A percentile compares a stretch with the other conserved stretches of the same genome.
Evolutionary conservation across 1,139 yeast species (phyloP).

Genomic region (Sugiyamaella sp.): DNA sequence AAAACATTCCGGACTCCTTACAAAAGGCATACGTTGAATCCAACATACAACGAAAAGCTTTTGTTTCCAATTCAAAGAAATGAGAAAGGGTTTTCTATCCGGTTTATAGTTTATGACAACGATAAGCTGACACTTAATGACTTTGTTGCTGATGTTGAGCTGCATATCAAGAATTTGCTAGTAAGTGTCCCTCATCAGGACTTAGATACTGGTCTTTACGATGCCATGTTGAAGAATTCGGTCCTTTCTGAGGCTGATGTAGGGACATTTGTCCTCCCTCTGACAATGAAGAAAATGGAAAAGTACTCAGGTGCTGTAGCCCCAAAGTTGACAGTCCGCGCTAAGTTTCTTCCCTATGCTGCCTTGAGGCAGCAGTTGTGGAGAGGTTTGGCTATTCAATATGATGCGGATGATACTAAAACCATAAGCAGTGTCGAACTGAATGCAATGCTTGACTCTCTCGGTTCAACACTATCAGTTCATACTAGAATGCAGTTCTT

Average conservation of each 20-base stretch:
- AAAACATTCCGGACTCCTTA: conserved; percentile 86
- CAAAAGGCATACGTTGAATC: conserved; percentile 80
- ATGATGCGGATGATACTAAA: conserved; percentile 49
- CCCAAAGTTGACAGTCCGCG: conserved; percentile 63
- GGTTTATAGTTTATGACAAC: conserved; percentile 77
- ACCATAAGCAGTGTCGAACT: conserved; percentile 59
- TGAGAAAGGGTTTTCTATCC: conserved; percentile 66
- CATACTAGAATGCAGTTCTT: conserved; percentile 53
- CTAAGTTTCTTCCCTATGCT: conserved; percentile 69
- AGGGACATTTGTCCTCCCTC: conserved; percentile 41
- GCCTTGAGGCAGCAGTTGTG: conserved; percentile 70
- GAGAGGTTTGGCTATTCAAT: conserved; percentile 62
- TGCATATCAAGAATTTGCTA: conserved; percentile 56
- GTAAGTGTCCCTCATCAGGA: conserved; percentile 43
- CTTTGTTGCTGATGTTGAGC: conserved; percentile 66
- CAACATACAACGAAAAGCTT: conserved; percentile 77
- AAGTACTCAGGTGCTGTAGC: conserved; percentile 45
- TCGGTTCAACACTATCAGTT: conserved; percentile 62
- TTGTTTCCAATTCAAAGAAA: conserved; percentile 74
- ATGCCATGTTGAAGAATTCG: conserved; percentile 23
- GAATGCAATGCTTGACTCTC: conserved; percentile 58
- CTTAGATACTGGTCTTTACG: conserved; percentile 38
- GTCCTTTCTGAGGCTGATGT: conserved; percentile 23
- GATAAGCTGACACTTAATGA: conserved; percentile 85
- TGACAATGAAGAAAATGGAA: conserved; percentile 41